A percentile compares a stretch with the other conserved stretches of the same genome.
These are phyloP conservation scores for Pseudocohnilembus persalinus DNA, from an alignment of 169 alveolate genomes.

Conservation along the genomic window DNA sequence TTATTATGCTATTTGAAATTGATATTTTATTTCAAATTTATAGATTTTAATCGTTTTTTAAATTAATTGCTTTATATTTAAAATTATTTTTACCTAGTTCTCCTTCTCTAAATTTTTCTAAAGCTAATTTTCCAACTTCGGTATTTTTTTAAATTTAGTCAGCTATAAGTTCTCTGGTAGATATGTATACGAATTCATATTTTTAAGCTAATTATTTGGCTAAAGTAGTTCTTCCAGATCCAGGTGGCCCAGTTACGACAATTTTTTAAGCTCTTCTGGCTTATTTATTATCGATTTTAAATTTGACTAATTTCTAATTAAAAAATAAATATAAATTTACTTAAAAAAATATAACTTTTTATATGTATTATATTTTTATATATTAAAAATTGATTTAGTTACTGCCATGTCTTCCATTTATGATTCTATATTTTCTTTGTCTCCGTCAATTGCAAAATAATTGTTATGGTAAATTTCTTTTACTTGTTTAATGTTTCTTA, in stretches of 20 bases:
- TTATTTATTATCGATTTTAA: slow-evolving; percentile 51
- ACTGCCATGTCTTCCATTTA: slow-evolving; percentile 71
- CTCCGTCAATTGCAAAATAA: slow-evolving; percentile 62
- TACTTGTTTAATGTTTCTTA: slow-evolving; percentile 65
- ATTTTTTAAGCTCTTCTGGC: slow-evolving; percentile 74
- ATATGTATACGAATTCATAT: slow-evolving; percentile 72
- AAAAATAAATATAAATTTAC: background rate
- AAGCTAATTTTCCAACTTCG: slow-evolving; percentile 49
- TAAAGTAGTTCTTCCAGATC: slow-evolving; percentile 82
- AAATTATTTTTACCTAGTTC: slow-evolving; percentile 55
- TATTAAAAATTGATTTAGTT: slow-evolving; percentile 14
- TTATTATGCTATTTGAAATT: too few relatives aligned
- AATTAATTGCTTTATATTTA: too few relatives aligned
- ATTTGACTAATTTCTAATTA: slow-evolving; percentile 36
- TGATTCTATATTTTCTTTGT: slow-evolving; percentile 44
- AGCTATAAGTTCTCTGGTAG: slow-evolving; percentile 59
- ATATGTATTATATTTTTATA: background rate
- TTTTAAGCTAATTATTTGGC: slow-evolving; percentile 62
- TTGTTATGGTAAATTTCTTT: slow-evolving; percentile 56
- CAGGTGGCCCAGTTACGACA: slow-evolving; percentile 79
- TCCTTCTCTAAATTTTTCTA: slow-evolving; percentile 38
- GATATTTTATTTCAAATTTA: too few relatives aligned
- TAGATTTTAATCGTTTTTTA: too few relatives aligned
- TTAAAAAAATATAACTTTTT: background rate
- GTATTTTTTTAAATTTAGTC: slow-evolving; percentile 54